Percentiles rank a stretch among this genome's conserved stretches.
Conservation (phyloP, 306 rosid genomes). For the Neltuma alba region DNA sequence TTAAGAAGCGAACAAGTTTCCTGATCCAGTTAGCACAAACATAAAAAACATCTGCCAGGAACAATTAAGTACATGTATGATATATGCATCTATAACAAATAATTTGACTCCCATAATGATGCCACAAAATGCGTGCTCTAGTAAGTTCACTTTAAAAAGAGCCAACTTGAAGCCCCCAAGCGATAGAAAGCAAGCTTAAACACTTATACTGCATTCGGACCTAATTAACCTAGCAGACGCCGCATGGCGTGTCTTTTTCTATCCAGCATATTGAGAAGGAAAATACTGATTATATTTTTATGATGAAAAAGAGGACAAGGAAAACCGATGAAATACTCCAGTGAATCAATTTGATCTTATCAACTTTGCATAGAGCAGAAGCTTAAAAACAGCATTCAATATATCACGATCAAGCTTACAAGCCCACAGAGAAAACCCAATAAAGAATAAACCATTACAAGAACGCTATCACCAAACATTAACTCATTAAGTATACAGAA, state of each 20-base stretch:
- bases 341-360: constrained; percentile 7
- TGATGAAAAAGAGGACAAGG: neutral
- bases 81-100: neutral
- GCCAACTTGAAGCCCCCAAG: neutral
- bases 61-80: neutral
- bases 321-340: neutral
- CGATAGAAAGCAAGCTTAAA: neutral
- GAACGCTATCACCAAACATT: neutral
- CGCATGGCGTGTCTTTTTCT: constrained; percentile 22
- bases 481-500: neutral
- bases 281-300: neutral
- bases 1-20: neutral
- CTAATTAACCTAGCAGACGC: neutral
- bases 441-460: neutral
- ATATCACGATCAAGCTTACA: neutral
- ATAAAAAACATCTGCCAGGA: neutral
- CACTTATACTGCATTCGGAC: neutral
- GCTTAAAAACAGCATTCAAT: neutral
- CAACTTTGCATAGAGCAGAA: neutral
- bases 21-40: neutral
- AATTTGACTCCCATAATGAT: neutral
- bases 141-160: neutral
- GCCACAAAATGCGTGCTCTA: neutral
- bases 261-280: neutral
- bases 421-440: neutral